A percentile compares a stretch with the other conserved stretches of the same genome.
These are phyloP conservation scores for Pharus latifolius DNA, from an alignment of 176 grass and related monocot genomes.

Conservation along the genomic window DNA sequence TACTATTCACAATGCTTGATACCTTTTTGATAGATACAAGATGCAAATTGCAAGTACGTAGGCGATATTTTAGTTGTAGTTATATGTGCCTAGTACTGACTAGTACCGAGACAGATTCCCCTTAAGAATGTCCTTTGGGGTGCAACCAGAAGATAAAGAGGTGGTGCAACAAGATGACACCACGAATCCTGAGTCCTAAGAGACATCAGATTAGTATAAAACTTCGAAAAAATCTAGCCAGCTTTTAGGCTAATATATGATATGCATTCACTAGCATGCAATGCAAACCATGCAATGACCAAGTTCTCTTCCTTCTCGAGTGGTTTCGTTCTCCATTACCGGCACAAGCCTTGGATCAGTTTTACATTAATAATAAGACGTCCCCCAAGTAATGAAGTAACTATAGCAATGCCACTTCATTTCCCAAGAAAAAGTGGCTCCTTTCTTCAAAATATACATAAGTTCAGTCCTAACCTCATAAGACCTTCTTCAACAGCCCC, in stretches of 20 bases:
- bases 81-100: neutral
- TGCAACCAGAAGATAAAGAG: constrained; percentile 1
- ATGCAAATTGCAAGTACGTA: neutral
- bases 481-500: too few relatives aligned
- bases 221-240: constrained; percentile 21
- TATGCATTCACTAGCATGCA: neutral
- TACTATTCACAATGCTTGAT: neutral
- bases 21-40: neutral
- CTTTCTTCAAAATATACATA: neutral
- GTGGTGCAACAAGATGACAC: constrained; percentile 13
- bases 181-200: neutral
- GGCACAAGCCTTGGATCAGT: neutral
- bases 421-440: neutral
- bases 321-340: neutral
- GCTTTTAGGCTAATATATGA: constrained; percentile 5
- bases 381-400: neutral
- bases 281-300: neutral
- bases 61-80: neutral
- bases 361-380: neutral
- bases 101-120: constrained; percentile 12
- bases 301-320: neutral
- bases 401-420: neutral
- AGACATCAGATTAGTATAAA: constrained; percentile 23
- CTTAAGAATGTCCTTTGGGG: constrained; percentile 26
- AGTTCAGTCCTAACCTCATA: too few relatives aligned